Evolutionary conservation across 495 filamentous ascomycete species (phyloP).

Genomic region (Penicillium macrosclerotiorum): DNA sequence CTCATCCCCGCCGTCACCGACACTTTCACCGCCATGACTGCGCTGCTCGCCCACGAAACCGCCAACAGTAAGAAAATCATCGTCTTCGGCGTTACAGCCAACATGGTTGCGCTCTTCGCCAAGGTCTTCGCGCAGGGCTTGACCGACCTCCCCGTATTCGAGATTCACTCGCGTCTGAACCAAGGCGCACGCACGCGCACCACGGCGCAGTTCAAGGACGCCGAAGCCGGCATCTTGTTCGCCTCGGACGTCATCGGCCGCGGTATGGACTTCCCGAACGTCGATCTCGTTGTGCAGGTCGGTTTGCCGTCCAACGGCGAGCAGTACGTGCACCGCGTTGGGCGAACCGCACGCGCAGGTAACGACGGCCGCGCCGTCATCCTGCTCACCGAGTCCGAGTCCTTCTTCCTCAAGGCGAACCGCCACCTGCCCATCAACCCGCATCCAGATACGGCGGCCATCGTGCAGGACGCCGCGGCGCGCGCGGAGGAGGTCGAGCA

Average conservation of each 20-base stretch:
- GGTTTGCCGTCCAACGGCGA: constrained; percentile 70
- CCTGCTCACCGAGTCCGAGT: constrained; percentile 58
- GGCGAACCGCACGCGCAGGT: constrained; percentile 65
- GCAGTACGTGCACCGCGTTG: constrained; percentile 86
- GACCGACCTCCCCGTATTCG: constrained; percentile 46
- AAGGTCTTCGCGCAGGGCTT: constrained; percentile 45
- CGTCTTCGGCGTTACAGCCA: constrained; percentile 66
- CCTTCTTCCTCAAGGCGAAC: constrained; percentile 56
- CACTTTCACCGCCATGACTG: constrained; percentile 50
- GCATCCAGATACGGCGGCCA: constrained; percentile 42
- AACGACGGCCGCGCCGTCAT: constrained; percentile 67
- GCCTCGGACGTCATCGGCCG: constrained; percentile 70
- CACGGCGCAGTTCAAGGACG: constrained; percentile 60
- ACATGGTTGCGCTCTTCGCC: constrained; percentile 56
- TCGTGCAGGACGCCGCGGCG: constrained; percentile 27
- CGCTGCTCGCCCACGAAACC: constrained; percentile 45
- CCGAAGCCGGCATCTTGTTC: constrained; percentile 55
- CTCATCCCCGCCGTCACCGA: constrained; percentile 52
- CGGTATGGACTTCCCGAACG: constrained; percentile 93
- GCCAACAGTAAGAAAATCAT: constrained; percentile 59
- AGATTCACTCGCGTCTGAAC: constrained; percentile 61
- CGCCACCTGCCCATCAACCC: constrained; percentile 54
- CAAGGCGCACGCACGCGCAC: constrained; percentile 56
- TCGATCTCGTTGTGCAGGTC: constrained; percentile 85
- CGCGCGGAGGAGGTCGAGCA: constrained; percentile 22